A percentile compares a stretch with the other conserved stretches of the same genome.
phyloP scores from a whole-genome alignment of 2,329 filamentous ascomycete species.

The Colletotrichum limetticola region DNA sequence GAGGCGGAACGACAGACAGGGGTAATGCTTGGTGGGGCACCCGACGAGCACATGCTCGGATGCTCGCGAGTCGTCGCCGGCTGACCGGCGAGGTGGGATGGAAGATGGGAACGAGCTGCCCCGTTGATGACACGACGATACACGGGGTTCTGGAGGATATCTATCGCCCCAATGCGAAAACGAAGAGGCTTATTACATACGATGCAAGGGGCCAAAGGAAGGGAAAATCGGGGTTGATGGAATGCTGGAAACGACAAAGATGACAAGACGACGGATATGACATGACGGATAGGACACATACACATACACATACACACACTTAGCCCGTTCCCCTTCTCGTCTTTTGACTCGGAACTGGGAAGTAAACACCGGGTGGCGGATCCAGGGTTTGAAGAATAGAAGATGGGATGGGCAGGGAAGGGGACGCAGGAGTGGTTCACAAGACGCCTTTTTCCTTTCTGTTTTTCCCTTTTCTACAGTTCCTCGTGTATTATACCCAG shows the following conservation, averaged over 20 bases:
- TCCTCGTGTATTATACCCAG: slow-evolving; percentile 32
- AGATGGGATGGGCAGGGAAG: too few species aligned
- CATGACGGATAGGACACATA: neutral
- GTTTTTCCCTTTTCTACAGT: slow-evolving; percentile 12
- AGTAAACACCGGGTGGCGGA: neutral
- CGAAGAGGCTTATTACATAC: neutral
- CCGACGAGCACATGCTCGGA: neutral
- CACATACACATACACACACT: neutral
- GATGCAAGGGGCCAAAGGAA: neutral
- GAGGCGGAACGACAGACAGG: slow-evolving; percentile 16
- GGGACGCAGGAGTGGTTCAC: neutral
- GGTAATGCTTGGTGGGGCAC: neutral
- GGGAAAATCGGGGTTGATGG: neutral
- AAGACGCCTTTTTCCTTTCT: neutral
- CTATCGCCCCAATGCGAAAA: neutral
- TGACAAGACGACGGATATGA: slow-evolving; percentile 18
- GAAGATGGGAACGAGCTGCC: slow-evolving; percentile 2
- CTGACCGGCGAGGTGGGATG: slow-evolving; percentile 10
- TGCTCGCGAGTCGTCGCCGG: neutral
- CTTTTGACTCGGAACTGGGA: neutral
- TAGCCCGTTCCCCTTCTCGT: neutral
- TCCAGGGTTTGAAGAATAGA: neutral
- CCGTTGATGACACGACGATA: neutral
- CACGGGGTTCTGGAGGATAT: slow-evolving; percentile 6
- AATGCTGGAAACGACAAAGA: slow-evolving; percentile 4